Percentiles rank a stretch among this genome's conserved stretches.
These are phyloP conservation scores for Talaromyces sp. DNA, from an alignment of 2,329 filamentous ascomycete genomes.

Conservation along the genomic window DNA sequence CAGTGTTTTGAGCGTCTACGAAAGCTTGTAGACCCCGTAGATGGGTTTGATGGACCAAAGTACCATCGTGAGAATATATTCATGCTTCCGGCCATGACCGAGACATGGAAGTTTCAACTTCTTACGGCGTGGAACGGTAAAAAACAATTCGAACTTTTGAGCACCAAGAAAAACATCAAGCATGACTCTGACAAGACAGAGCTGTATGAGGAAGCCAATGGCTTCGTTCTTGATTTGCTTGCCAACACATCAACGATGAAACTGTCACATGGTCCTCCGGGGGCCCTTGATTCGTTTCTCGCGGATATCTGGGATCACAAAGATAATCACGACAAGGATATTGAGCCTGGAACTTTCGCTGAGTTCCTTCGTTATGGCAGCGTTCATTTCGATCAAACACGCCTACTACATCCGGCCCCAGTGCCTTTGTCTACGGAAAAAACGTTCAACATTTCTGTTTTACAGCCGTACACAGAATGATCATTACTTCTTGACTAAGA, in stretches of 20 bases:
- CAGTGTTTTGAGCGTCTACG: conserved; percentile 10
- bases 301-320: conserved; percentile 34
- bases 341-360: conserved; percentile 11
- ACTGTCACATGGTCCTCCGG: conserved; percentile 31
- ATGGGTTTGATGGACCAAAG: conserved; percentile 11
- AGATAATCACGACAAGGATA: conserved; percentile 31
- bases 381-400: conserved; percentile 13
- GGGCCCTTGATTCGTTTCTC: conserved; percentile 29
- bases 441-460: conserved; percentile 3
- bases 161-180: conserved; percentile 26
- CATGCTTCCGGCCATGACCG: conserved; percentile 9
- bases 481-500: neutral
- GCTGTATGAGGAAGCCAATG: neutral
- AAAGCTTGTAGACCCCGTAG: conserved; percentile 1
- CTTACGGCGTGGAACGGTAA: conserved; percentile 31
- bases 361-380: conserved; percentile 9
- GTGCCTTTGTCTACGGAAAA: conserved; percentile 5
- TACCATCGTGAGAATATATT: conserved; percentile 7
- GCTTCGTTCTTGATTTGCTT: conserved; percentile 29
- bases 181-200: conserved; percentile 26
- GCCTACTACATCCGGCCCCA: neutral
- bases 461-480: neutral
- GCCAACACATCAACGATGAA: conserved; percentile 35
- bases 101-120: conserved; percentile 11
- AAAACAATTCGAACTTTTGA: conserved; percentile 33